Percentiles rank a stretch among this genome's conserved stretches.
phyloP scores from a whole-genome alignment of 805 yeast species.

The Blastobotrys chiropterorum region DNA sequence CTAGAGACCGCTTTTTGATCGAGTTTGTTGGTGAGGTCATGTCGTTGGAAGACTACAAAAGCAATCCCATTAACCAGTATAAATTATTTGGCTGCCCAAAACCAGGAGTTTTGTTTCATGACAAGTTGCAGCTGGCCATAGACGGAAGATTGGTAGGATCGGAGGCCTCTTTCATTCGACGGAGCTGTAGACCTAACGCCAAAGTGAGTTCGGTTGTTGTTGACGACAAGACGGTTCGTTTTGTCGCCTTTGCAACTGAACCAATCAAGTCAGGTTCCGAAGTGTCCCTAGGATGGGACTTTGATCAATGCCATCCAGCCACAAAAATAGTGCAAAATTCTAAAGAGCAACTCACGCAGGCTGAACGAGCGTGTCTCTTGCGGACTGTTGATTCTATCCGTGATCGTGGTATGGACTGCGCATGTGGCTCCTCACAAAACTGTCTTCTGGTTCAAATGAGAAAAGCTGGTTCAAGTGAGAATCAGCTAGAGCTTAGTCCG shows the following conservation, averaged over 20 bases:
- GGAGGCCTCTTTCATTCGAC: slow-evolving; percentile 63
- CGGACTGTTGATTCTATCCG: slow-evolving; percentile 14
- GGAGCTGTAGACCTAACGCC: slow-evolving; percentile 73
- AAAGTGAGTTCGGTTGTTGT: slow-evolving; percentile 44
- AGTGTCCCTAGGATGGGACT: slow-evolving; percentile 77
- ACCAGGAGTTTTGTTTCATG: slow-evolving; percentile 52
- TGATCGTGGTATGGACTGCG: slow-evolving; percentile 27
- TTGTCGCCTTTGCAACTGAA: slow-evolving; percentile 50
- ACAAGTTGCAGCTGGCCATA: slow-evolving; percentile 56
- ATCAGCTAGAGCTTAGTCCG: not conserved
- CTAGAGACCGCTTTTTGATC: slow-evolving; percentile 44
- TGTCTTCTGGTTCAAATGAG: slow-evolving; percentile 24
- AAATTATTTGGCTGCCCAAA: slow-evolving; percentile 62
- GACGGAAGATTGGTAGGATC: slow-evolving; percentile 82
- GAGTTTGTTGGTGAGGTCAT: slow-evolving; percentile 73
- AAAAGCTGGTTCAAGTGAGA: slow-evolving; percentile 12
- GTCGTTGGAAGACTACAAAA: slow-evolving; percentile 54
- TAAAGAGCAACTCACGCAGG: slow-evolving; percentile 28
- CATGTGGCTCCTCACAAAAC: slow-evolving; percentile 21
- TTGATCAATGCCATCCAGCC: slow-evolving; percentile 80
- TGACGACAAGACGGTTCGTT: slow-evolving; percentile 37
- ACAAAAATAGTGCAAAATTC: slow-evolving; percentile 43
- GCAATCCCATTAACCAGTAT: slow-evolving; percentile 71
- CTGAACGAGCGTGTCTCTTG: slow-evolving; percentile 18
- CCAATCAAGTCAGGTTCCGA: slow-evolving; percentile 63